A percentile compares a stretch with the other conserved stretches of the same genome.
These are phyloP conservation scores for Oryza officinalis DNA, from an alignment of 176 grass and related monocot genomes.

Conservation along the genomic window DNA sequence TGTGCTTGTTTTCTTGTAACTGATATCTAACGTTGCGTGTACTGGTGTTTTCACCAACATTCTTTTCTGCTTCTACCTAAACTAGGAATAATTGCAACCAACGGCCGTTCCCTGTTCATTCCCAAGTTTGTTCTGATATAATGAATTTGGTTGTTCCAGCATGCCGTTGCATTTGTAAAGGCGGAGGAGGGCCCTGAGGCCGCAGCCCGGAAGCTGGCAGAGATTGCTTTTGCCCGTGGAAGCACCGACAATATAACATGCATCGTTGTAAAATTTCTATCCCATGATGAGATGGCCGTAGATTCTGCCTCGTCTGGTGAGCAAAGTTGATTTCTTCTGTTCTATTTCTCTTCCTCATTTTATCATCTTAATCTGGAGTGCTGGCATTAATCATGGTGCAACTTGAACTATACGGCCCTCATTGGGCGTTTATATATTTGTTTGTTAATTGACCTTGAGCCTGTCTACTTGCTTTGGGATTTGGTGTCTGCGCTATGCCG, in stretches of 20 bases:
- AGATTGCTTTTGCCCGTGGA: conserved; percentile 57
- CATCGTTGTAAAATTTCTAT: conserved; percentile 69
- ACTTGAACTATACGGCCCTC: conserved; percentile 1
- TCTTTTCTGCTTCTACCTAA: conserved; percentile 10
- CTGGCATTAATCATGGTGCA: conserved; percentile 27
- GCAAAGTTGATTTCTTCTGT: conserved; percentile 42
- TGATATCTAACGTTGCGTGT: not conserved
- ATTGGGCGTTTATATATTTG: conserved; percentile 40
- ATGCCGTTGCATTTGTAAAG: conserved; percentile 69
- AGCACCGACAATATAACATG: conserved; percentile 86
- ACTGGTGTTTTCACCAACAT: not conserved
- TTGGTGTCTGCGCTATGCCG: not conserved
- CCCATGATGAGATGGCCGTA: conserved; percentile 49
- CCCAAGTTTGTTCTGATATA: conserved; percentile 19
- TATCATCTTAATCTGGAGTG: conserved; percentile 35
- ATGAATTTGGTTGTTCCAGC: conserved; percentile 42
- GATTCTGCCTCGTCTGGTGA: conserved; percentile 38
- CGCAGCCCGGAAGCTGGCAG: conserved; percentile 73
- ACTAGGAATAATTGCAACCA: not conserved
- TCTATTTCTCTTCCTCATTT: conserved; percentile 24
- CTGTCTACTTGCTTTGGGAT: not conserved
- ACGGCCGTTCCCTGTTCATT: not conserved
- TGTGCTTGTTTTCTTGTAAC: not conserved
- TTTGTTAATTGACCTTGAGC: not conserved
- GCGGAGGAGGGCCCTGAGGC: conserved; percentile 61